A percentile compares a stretch with the other conserved stretches of the same genome.
These are phyloP conservation scores for Pichia inconspicua DNA, from an alignment of 1,139 yeast genomes.

Conservation along the genomic window DNA sequence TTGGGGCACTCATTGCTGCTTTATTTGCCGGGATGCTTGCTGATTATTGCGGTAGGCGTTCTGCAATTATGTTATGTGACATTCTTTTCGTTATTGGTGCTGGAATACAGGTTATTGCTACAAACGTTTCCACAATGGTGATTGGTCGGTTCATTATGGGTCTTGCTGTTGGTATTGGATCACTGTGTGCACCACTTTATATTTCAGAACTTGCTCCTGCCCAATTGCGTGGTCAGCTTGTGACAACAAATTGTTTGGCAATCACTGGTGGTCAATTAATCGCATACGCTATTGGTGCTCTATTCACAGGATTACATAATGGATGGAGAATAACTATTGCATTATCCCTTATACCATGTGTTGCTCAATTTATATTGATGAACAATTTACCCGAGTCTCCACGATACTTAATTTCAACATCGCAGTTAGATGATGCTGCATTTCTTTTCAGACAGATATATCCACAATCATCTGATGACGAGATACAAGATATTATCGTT, in stretches of 20 bases:
- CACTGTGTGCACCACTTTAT: conserved; percentile 50
- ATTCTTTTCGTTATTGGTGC: conserved; percentile 45
- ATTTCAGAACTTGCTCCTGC: conserved; percentile 51
- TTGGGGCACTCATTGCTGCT: conserved; percentile 51
- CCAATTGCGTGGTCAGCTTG: conserved; percentile 46
- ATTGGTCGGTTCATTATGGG: conserved; percentile 50
- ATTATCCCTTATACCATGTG: conserved; percentile 47
- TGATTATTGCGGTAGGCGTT: conserved; percentile 41
- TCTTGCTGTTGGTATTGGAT: conserved; percentile 51
- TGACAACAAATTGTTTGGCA: conserved; percentile 47
- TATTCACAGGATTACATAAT: conserved; percentile 34
- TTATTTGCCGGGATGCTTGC: conserved; percentile 44
- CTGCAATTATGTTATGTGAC: conserved; percentile 40
- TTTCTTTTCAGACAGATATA: conserved; percentile 37
- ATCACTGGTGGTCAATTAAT: conserved; percentile 54
- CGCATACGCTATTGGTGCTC: conserved; percentile 50
- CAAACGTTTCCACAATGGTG: conserved; percentile 46
- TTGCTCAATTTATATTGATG: conserved; percentile 40
- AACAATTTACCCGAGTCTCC: conserved; percentile 54
- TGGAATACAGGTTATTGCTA: conserved; percentile 39
- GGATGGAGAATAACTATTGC: conserved; percentile 54
- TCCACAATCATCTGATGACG: conserved; percentile 24
- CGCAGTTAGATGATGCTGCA: conserved; percentile 35
- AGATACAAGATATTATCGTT: neutral
- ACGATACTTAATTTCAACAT: conserved; percentile 42